phyloP scores from a whole-genome alignment of 129 eudicot genomes.

The Mikania micrantha region DNA sequence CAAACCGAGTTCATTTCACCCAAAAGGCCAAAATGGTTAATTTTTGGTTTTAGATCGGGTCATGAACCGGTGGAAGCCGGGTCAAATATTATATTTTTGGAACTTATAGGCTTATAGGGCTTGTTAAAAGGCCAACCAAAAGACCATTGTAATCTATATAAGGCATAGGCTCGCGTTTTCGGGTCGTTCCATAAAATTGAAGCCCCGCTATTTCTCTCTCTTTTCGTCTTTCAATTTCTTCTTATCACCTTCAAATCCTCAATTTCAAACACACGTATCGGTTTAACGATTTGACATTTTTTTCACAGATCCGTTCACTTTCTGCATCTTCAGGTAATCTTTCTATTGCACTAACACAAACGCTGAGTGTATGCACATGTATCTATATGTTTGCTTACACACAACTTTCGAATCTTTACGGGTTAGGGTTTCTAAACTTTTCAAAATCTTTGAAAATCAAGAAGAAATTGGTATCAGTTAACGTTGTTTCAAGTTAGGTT shows the following conservation, averaged over 20 bases:
- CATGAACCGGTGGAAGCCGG: too few relatives aligned
- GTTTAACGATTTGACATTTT: background rate
- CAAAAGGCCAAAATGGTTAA: too few relatives aligned
- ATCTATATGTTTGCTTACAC: conserved; percentile 16
- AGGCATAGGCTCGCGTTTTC: conserved; percentile 9
- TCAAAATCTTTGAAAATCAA: background rate
- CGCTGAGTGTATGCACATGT: background rate
- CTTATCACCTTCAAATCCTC: conserved; percentile 28
- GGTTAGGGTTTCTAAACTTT: conserved; percentile 27
- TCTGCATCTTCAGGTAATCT: conserved; percentile 22
- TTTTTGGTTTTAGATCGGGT: too few relatives aligned
- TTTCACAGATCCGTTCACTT: conserved; percentile 19
- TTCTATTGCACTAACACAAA: background rate
- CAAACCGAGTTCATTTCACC: too few relatives aligned
- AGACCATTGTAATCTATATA: background rate
- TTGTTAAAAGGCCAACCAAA: background rate
- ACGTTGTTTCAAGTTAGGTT: background rate
- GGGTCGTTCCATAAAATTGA: conserved; percentile 18
- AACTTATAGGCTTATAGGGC: too few relatives aligned
- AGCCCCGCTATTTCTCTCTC: background rate
- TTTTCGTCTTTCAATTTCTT: conserved; percentile 16
- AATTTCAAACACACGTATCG: conserved; percentile 8
- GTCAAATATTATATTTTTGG: too few relatives aligned
- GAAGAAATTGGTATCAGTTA: background rate
- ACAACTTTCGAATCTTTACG: background rate